Conservation (phyloP, 2,329 filamentous ascomycete genomes). For the Diaporthe caulivora region DNA sequence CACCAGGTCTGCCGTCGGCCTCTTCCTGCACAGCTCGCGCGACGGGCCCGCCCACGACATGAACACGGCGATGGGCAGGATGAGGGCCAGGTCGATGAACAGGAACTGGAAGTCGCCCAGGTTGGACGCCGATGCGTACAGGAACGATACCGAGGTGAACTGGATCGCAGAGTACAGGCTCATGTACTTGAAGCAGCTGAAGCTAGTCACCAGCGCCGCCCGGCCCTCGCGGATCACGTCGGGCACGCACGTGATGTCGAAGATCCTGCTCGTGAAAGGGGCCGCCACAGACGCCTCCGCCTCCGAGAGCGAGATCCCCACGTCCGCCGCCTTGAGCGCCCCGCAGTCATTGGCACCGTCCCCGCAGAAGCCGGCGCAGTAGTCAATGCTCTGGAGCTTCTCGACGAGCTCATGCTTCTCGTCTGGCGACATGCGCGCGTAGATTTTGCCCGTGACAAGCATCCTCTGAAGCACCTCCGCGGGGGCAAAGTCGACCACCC, state of each 20-base stretch:
- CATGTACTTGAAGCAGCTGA: slow-evolving; percentile 99
- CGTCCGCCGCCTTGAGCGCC: slow-evolving; percentile 95
- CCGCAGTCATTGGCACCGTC: slow-evolving; percentile 98
- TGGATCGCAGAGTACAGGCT: slow-evolving; percentile 99
- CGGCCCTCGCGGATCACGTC: slow-evolving; percentile 95
- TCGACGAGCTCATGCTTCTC: slow-evolving; percentile 98
- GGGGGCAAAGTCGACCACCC: slow-evolving; percentile 92
- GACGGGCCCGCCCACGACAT: slow-evolving; percentile 98
- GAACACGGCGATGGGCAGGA: slow-evolving; percentile 96
- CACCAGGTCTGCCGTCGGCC: slow-evolving; percentile 92
- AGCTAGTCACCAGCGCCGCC: slow-evolving; percentile 95
- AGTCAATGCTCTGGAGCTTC: slow-evolving; percentile 95
- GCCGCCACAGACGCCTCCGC: slow-evolving; percentile 98
- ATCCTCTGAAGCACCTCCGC: slow-evolving; percentile 85
- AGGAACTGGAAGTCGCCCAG: slow-evolving; percentile 98
- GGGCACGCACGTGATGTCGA: slow-evolving; percentile 96
- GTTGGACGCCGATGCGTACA: slow-evolving; percentile 94
- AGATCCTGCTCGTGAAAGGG: slow-evolving; percentile 93
- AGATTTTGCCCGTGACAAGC: slow-evolving; percentile 92
- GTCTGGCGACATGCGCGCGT: slow-evolving; percentile 98
- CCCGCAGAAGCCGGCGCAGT: slow-evolving; percentile 95
- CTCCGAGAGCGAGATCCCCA: slow-evolving; percentile 96
- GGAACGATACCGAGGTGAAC: slow-evolving; percentile 95
- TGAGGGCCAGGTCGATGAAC: slow-evolving; percentile 93
- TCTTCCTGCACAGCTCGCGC: slow-evolving; percentile 81